Base-by-base conservation (phyloP, 164 flowering plant species). In the Aristolochia californica region DNA sequence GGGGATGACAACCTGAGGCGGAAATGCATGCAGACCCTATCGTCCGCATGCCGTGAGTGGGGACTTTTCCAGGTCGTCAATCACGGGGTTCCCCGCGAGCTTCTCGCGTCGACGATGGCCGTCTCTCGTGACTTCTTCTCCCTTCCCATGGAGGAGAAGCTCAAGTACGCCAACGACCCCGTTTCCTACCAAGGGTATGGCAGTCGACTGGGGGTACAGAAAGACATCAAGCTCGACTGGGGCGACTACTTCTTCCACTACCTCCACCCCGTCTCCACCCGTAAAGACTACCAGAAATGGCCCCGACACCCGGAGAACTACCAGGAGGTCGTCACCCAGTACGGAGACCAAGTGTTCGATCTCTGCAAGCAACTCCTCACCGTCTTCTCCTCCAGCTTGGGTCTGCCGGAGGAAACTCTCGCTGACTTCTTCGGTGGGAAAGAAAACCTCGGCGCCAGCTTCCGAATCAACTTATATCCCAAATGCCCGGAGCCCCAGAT, bases 211-310 rank as follows among this genome's bases (percentile, higher is more conserved):
- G 97, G 97, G 0, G 74, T 83, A 2, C 67, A 82, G 21, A 85
- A 87, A 26, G 97, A 84, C 2, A 87, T 88, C 53, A 73, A 80
- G 70, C 85, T 90, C 60, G 97, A 90, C 40, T 90, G 97, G 97
- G 79, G 77, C 59, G 97, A 90, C 55, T 90, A 90, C 57, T 90
- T 78, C 48, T 90, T 60, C 48, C 85, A 85, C 51, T 88, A 90
- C 69, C 80, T 80, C 28, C 77, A 70, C 23, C 97, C 97, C 21
- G 14, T 16, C 7, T 56, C 40, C 40, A 12, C 43, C 0, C 55
- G 80, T 25, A 79, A 75, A 62, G 83, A 87, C 55, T 67, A 44
- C 18, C 15, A 74, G 58, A 90, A 90, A 38, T 90, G 97, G 97
- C 97, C 97, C 51, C 43, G 43, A 28, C 4, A 15, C 2, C 13